Conservation (phyloP, 2,329 filamentous ascomycete genomes). For the Scleromitrula shiraiana region DNA sequence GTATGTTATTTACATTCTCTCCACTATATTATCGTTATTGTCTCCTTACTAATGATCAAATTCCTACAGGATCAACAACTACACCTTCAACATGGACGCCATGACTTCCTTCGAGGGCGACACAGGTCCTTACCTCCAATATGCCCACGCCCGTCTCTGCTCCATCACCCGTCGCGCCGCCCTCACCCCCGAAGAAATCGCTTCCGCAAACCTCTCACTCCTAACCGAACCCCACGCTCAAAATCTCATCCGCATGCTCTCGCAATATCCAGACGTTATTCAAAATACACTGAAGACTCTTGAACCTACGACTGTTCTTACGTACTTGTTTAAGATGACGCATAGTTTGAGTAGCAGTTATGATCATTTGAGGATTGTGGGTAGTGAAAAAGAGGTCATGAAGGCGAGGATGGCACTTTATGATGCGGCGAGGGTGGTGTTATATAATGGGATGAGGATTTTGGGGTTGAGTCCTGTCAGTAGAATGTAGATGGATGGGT, state of each 20-base stretch:
- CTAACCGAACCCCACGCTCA: conserved; percentile 65
- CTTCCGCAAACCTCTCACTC: conserved; percentile 56
- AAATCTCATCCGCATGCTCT: conserved; percentile 66
- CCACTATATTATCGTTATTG: conserved; percentile 1
- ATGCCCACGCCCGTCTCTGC: conserved; percentile 66
- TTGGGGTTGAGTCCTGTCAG: conserved; percentile 74
- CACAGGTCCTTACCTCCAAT: conserved; percentile 79
- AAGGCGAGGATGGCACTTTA: conserved; percentile 70
- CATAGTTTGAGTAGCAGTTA: conserved; percentile 74
- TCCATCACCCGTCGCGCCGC: conserved; percentile 52
- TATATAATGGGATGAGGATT: conserved; percentile 76
- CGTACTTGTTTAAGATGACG: conserved; percentile 79
- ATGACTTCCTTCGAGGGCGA: conserved; percentile 83
- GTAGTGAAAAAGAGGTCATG: conserved; percentile 65
- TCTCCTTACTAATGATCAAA: not conserved
- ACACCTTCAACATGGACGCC: conserved; percentile 68
- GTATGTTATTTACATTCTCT: conserved; percentile 35
- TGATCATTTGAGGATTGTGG: conserved; percentile 74
- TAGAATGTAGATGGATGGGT: conserved; percentile 13
- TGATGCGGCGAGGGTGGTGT: conserved; percentile 63
- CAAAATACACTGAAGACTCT: conserved; percentile 77
- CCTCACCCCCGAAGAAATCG: conserved; percentile 49
- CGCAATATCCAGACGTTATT: conserved; percentile 79
- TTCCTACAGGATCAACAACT: conserved; percentile 51
- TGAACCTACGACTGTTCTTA: conserved; percentile 60